Evolutionary conservation across 2,329 filamentous ascomycete species (phyloP).

Genomic region (Fusarium nanum): DNA sequence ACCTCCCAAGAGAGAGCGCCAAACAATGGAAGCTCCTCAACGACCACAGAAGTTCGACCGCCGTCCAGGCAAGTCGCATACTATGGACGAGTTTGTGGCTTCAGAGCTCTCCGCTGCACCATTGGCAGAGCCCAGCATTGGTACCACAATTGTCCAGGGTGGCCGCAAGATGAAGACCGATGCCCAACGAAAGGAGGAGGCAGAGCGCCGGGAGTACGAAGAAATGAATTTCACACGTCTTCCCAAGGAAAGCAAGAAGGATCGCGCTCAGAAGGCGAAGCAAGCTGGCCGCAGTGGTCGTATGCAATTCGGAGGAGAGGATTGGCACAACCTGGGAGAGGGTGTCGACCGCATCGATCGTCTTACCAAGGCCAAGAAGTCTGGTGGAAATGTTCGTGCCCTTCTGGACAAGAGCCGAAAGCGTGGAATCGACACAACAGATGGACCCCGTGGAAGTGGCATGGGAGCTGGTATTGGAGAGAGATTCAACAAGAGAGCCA

Average conservation of each 20-base stretch:
- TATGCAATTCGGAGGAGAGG: slow-evolving; percentile 87
- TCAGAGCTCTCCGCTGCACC: slow-evolving; percentile 87
- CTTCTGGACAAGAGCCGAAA: slow-evolving; percentile 88
- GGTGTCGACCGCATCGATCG: slow-evolving; percentile 88
- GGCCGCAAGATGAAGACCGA: slow-evolving; percentile 84
- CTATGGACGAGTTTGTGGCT: slow-evolving; percentile 91
- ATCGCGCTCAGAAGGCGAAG: slow-evolving; percentile 72
- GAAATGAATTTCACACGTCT: slow-evolving; percentile 91
- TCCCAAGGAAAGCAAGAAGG: slow-evolving; percentile 89
- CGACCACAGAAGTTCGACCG: slow-evolving; percentile 69
- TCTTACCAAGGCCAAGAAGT: slow-evolving; percentile 78
- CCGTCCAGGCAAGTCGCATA: slow-evolving; percentile 77
- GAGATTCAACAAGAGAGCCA: slow-evolving; percentile 76
- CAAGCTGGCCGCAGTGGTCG: slow-evolving; percentile 62
- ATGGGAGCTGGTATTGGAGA: slow-evolving; percentile 74
- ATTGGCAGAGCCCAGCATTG: slow-evolving; percentile 87
- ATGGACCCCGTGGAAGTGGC: slow-evolving; percentile 76
- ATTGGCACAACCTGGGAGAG: slow-evolving; percentile 87
- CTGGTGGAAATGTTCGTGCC: slow-evolving; percentile 66
- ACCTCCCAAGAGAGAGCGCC: slow-evolving; percentile 88
- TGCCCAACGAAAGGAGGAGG: slow-evolving; percentile 79
- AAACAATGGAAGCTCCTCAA: slow-evolving; percentile 80
- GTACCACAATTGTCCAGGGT: slow-evolving; percentile 83
- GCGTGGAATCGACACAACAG: slow-evolving; percentile 73
- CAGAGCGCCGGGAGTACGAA: slow-evolving; percentile 86